Evolutionary conservation across 1,284 basidiomycete genomes (phyloP).

Genomic region (Leucoagaricus sp.): DNA sequence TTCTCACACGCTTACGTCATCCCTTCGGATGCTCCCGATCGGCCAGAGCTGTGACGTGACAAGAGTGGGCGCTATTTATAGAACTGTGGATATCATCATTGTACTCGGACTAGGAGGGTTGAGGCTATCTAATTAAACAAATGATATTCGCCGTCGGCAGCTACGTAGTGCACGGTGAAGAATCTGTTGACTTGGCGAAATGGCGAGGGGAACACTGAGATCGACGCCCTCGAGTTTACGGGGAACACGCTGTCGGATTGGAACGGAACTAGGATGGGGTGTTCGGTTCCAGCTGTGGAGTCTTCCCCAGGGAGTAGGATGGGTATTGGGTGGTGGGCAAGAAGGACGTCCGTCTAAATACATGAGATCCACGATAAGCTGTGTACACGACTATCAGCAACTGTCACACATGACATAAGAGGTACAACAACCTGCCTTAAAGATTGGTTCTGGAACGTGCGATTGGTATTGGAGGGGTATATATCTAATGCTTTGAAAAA

Average conservation of each 20-base stretch:
- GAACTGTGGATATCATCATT: not conserved
- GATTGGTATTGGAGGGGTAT: conserved; percentile 92
- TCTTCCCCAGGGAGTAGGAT: not conserved
- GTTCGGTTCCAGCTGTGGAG: not conserved
- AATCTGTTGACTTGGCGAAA: conserved; percentile 4
- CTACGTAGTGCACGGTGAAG: conserved; percentile 1
- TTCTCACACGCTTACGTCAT: conserved; percentile 24
- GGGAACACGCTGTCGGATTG: not conserved
- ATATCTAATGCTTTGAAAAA: conserved; percentile 95
- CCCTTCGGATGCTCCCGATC: conserved; percentile 5
- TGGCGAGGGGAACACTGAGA: not conserved
- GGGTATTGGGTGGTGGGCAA: too few relatives aligned
- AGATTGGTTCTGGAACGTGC: conserved; percentile 84
- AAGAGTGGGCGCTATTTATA: not conserved
- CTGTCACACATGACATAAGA: conserved; percentile 1
- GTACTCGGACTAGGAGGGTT: too few relatives aligned
- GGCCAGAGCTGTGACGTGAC: conserved; percentile 7
- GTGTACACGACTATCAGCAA: too few relatives aligned
- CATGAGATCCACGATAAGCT: conserved; percentile 7
- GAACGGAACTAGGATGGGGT: not conserved
- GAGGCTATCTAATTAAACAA: not conserved
- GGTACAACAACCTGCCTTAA: conserved; percentile 55
- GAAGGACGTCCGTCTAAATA: not conserved
- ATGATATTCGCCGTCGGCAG: not conserved
- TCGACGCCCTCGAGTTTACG: not conserved